Percentiles rank a stretch among this genome's conserved stretches.
Conservation (phyloP, 108 stramenopile genomes). For the Pseudonitzschia delicatissima region DNA sequence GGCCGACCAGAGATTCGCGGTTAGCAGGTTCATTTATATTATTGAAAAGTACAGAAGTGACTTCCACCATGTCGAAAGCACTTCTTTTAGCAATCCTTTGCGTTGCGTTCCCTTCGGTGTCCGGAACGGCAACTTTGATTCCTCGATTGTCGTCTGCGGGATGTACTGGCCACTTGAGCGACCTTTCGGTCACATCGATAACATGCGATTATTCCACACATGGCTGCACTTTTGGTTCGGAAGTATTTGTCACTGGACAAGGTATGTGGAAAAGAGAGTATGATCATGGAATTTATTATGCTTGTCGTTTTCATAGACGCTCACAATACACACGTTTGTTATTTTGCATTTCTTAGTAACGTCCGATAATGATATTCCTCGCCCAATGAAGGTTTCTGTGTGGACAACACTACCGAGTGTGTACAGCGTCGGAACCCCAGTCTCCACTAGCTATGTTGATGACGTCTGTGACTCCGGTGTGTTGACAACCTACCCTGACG, state of each 20-base stretch:
- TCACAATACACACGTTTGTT: not conserved
- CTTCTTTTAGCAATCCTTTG: not conserved
- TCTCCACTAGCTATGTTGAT: not conserved
- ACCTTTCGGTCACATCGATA: slow-evolving; percentile 7
- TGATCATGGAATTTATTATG: not conserved
- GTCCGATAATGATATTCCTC: slow-evolving; percentile 7
- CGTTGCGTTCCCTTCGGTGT: slow-evolving; percentile 3
- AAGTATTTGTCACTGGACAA: slow-evolving; percentile 20
- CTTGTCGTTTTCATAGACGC: not conserved
- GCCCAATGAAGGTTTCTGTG: not conserved
- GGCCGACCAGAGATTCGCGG: no score
- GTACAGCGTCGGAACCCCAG: not conserved
- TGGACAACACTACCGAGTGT: not conserved
- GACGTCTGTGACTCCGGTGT: slow-evolving; percentile 2
- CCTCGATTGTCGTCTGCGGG: not conserved
- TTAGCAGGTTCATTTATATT: no score
- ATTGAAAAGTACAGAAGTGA: not conserved
- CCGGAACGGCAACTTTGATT: slow-evolving; percentile 4
- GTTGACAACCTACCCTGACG: not conserved
- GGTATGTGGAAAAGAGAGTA: not conserved
- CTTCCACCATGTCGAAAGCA: slow-evolving; percentile 1
- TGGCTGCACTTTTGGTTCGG: slow-evolving; percentile 13
- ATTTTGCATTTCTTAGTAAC: not conserved
- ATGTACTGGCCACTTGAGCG: slow-evolving; percentile 1
- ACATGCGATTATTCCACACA: slow-evolving; percentile 6